These are phyloP conservation scores for Pleurotus tuoliensis DNA, from an alignment of 768 basidiomycete species.

Conservation along the genomic window DNA sequence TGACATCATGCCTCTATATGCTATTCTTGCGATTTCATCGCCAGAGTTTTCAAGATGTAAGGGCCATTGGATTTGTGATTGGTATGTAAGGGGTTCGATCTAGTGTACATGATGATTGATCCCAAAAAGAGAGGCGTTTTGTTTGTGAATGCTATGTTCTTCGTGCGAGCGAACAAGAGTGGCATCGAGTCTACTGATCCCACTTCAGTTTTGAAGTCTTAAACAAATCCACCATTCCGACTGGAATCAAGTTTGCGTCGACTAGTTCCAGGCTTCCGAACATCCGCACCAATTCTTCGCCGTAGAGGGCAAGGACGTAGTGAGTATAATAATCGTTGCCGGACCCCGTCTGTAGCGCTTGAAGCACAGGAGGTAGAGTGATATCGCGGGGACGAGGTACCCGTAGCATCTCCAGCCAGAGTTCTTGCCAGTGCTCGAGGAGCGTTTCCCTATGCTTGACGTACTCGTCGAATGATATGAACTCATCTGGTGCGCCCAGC, in stretches of 20 bases:
- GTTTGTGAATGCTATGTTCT: too few species aligned
- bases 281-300: slow-evolving; percentile 32
- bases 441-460: slow-evolving; percentile 18
- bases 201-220: slow-evolving; percentile 28
- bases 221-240: slow-evolving; percentile 38
- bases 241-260: slow-evolving; percentile 34
- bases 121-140: too few species aligned
- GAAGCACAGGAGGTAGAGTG: slow-evolving; percentile 13
- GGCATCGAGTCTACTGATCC: slow-evolving; percentile 29
- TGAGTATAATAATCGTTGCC: slow-evolving; percentile 22
- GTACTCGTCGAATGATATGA: slow-evolving; percentile 28
- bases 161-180: too few species aligned
- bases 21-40: too few species aligned
- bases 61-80: too few species aligned
- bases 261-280: slow-evolving; percentile 38
- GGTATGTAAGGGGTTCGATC: too few species aligned
- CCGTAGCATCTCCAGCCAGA: slow-evolving; percentile 23
- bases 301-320: slow-evolving; percentile 36
- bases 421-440: slow-evolving; percentile 18
- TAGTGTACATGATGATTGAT: too few species aligned
- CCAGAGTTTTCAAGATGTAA: too few species aligned
- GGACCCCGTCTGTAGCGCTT: slow-evolving; percentile 8
- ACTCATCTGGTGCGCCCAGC: slow-evolving; percentile 9
- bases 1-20: too few species aligned
- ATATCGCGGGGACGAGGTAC: slow-evolving; percentile 6